Evolutionary conservation across 305 asterid species (phyloP).

Genomic region (Rubia peregrina): DNA sequence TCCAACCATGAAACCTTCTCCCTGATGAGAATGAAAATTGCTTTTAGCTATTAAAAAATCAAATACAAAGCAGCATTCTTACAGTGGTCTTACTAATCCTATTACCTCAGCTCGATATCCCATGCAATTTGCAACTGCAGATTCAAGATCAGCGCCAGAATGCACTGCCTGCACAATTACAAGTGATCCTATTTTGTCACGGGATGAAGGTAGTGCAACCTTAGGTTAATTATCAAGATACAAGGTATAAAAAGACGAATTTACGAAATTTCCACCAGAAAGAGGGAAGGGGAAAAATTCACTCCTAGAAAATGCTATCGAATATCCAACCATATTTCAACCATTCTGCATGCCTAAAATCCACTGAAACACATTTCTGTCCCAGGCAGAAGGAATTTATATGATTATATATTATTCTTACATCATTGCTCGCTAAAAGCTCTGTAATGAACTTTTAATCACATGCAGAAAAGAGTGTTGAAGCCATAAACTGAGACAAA

Average conservation of each 20-base stretch:
- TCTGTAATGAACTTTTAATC: not conserved
- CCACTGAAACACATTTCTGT: not conserved
- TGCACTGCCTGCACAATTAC: conserved; percentile 81
- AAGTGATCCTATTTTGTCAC: not conserved
- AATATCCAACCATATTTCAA: not conserved
- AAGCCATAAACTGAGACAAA: not conserved
- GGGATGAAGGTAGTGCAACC: not conserved
- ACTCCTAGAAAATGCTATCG: not conserved
- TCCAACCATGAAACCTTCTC: conserved; percentile 99
- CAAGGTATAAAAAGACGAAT: not conserved
- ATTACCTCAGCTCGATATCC: conserved; percentile 87
- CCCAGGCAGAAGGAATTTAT: not conserved
- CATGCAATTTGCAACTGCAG: conserved; percentile 91
- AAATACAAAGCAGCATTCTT: conserved; percentile 10
- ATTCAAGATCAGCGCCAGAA: conserved; percentile 99
- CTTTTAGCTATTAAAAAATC: conserved; percentile 17
- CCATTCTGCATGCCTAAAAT: not conserved
- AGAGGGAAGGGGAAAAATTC: not conserved
- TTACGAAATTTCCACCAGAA: not conserved
- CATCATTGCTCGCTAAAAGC: not conserved
- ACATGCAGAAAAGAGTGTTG: not conserved
- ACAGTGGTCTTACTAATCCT: conserved; percentile 14
- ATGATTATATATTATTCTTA: not conserved
- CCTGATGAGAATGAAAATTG: conserved; percentile 42
- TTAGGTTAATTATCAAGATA: not conserved